phyloP scores from a whole-genome alignment of 2,329 filamentous ascomycete genomes.

The Colletotrichum tanaceti region DNA sequence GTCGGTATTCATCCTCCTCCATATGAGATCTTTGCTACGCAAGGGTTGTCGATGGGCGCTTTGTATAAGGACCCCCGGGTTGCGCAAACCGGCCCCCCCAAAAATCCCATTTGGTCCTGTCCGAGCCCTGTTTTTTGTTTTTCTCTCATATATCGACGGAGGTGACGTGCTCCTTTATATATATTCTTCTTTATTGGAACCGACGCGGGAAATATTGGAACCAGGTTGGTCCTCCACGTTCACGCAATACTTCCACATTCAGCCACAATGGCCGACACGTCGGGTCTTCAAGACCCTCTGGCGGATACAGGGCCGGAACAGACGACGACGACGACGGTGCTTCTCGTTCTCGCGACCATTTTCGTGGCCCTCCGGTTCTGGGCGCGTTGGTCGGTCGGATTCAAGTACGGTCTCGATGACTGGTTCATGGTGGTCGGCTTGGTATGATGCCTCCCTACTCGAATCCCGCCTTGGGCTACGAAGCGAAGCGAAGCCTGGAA shows the following conservation, averaged over 20 bases:
- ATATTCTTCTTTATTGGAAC: neutral
- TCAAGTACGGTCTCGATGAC: conserved; percentile 34
- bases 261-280: conserved; percentile 29
- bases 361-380: conserved; percentile 34
- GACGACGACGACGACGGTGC: conserved; percentile 28
- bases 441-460: neutral
- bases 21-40: neutral
- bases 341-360: conserved; percentile 32
- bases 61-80: conserved; percentile 28
- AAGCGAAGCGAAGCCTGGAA: neutral
- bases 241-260: conserved; percentile 4
- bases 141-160: neutral
- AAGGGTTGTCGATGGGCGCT: neutral
- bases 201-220: conserved; percentile 14
- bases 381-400: conserved; percentile 31
- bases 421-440: conserved; percentile 35
- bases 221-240: neutral
- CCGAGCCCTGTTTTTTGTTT: conserved; percentile 1
- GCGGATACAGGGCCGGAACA: conserved; percentile 33
- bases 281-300: conserved; percentile 20
- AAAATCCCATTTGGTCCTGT: neutral
- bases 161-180: neutral
- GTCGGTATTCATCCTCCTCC: conserved; percentile 18
- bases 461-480: too few species aligned
- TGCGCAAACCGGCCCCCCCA: neutral